Base-by-base conservation (phyloP, 768 basidiomycete genomes). In the Lenzites betulinus region DNA sequence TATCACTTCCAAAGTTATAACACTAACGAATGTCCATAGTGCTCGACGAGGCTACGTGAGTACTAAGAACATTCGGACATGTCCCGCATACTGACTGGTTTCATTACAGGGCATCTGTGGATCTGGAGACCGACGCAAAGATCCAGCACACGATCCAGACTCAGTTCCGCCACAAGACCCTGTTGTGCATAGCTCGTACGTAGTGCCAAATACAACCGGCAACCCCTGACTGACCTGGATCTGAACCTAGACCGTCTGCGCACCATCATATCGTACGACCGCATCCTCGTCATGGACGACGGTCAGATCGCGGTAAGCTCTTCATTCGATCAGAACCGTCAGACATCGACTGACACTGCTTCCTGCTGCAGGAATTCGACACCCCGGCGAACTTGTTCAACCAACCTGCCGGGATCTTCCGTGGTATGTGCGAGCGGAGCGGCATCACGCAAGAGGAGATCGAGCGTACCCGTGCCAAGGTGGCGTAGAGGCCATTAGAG, bases 221-320 rank as follows among this genome's bases (percentile, higher is more conserved):
- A 8, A 39, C 20, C 33, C 18, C 30, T n/a, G 36, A 11, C 1
- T 28, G 7, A 13, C 13, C 12, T 15, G 8, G 28, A 33, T 28
- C 41, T n/a, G 8, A 18, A 28, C 9, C 26, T 33, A 73, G 70
- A 84, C 67, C 79, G 84, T n/a, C 70, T 84, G 26, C 73, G 79
- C 53, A 86, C 84, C 1, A 82, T 84, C 63, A 69, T 80, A 58
- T 72, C 73, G 13, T 90, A 90, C 65, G 89, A 93, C 70, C 76
- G 84, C 23, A 86, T 91, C 47, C 75, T 89, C 41, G 89, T 91
- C 8, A 79, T 91, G 65, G 83, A 87, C 59, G 78, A 80, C 22
- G 89, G 90, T 1, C 74, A 73, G 8, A 83, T 90, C 42, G 78
- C 76, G 25, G 82, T 83, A 42, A 73, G 81, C 36, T 76, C 1